phyloP scores from a whole-genome alignment of 768 basidiomycete species.

The Mycena galericulata region DNA sequence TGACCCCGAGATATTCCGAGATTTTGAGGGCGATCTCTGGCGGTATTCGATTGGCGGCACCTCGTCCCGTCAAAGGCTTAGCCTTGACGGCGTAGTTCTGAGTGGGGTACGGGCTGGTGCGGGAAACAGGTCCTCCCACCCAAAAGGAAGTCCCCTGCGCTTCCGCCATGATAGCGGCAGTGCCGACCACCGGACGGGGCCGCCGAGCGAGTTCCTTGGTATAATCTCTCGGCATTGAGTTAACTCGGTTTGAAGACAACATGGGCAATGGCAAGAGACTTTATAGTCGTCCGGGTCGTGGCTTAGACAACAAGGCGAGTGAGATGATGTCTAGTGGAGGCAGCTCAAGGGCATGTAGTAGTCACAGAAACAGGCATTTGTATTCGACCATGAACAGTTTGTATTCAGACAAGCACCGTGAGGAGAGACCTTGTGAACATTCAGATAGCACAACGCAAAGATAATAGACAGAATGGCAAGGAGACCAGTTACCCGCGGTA shows the following conservation, averaged over 20 bases:
- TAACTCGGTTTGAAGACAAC: background rate
- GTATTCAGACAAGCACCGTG: background rate
- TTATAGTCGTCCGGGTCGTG: too few relatives aligned
- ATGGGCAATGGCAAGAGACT: background rate
- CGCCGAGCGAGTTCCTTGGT: background rate
- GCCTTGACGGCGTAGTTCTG: background rate
- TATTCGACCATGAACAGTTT: background rate
- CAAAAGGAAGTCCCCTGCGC: background rate
- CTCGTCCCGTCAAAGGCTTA: background rate
- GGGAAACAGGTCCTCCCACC: background rate
- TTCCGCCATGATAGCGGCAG: background rate
- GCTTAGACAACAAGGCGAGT: background rate
- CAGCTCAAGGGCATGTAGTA: background rate
- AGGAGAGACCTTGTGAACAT: constrained; percentile 1
- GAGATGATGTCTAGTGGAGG: background rate
- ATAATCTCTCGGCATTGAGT: constrained; percentile 2
- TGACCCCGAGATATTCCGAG: constrained; percentile 14
- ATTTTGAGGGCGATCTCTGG: constrained; percentile 18
- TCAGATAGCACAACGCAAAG: background rate
- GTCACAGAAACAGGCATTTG: constrained; percentile 11
- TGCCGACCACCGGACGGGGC: background rate
- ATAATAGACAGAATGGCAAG: background rate
- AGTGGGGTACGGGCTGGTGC: too few relatives aligned
- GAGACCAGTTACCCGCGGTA: background rate
- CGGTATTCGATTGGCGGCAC: constrained; percentile 12